Evolutionary conservation across 2,329 filamentous ascomycete genomes (phyloP), one percentile per base, ranked within the genome.

Genomic region (Calonectria crousiana): DNA sequence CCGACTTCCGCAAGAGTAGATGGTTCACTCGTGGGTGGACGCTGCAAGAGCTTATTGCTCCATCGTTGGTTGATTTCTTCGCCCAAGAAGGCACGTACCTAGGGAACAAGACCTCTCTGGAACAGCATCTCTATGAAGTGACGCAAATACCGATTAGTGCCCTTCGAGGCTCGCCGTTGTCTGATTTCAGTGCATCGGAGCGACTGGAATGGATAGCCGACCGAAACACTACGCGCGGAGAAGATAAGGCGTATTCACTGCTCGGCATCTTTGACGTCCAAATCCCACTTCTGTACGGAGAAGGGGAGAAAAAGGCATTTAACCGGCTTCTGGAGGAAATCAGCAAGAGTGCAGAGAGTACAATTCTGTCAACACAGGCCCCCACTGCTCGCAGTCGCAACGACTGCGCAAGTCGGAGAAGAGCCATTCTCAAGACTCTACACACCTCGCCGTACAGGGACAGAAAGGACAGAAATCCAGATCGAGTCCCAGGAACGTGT

Each of bases 391-490:
- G 44, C n/a, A 8, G 20, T n/a, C 6, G 8, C 3, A 10, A 47
- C 20, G 20, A n/a, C 41, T 6, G 6, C 10, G 20, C 41, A 11
- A n/a, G 8, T 10, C 44, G 28, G 28, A 30, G 10, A 38, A 60
- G 6, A n/a, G 38, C 60, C 30, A 69, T 68, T 67, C 34, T 75
- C 9, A 53, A 58, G 34, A 30, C 38, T 11, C 67, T 77, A 6
- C 20, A 72, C 11, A 56, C 67, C 1, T 75, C 69, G 1, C 68
- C 74, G 4, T 78, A 78, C 18, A n/a, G 34, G n/a, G 75, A 77
- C 23, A 32, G 68, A n/a, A 79, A 78, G 32, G 36, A 78, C 6
- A 49, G 75, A 58, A 78, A 78, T 18, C 67, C 68, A 5, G 16
- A 68, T 6, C 52, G 73, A 8, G 67, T 74, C 1, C 34, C n/a